A percentile compares a stretch with the other conserved stretches of the same genome.
Conservation (phyloP, 805 yeast species). For the Saturnispora diversa region DNA sequence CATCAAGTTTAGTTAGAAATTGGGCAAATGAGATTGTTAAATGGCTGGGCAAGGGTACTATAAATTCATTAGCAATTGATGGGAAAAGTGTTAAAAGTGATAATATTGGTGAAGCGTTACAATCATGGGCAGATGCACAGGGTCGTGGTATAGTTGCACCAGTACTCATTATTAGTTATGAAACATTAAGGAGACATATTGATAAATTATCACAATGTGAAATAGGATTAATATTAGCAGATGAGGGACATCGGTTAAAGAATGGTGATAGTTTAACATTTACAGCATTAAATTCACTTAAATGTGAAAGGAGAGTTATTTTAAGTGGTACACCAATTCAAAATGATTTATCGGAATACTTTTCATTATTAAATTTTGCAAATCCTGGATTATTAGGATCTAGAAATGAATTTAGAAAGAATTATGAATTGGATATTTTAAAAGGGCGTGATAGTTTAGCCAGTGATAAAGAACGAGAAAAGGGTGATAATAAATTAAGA, state of each 20-base stretch:
- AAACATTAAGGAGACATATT: conserved; percentile 81
- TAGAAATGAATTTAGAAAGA: conserved; percentile 72
- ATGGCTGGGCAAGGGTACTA: conserved; percentile 90
- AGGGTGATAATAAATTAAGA: conserved; percentile 60
- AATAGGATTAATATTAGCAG: conserved; percentile 80
- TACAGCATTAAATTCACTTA: conserved; percentile 73
- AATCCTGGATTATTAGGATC: conserved; percentile 91
- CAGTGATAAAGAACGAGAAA: conserved; percentile 61
- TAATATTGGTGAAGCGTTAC: conserved; percentile 60
- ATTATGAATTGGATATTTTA: conserved; percentile 73
- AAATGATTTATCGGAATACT: conserved; percentile 89
- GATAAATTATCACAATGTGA: conserved; percentile 66
- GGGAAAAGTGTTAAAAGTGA: conserved; percentile 73
- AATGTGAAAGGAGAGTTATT: conserved; percentile 83
- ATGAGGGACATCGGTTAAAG: conserved; percentile 76
- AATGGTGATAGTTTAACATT: conserved; percentile 91
- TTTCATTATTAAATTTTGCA: conserved; percentile 82
- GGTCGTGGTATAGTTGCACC: conserved; percentile 91
- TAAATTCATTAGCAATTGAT: conserved; percentile 85
- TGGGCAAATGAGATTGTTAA: conserved; percentile 96
- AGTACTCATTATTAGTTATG: conserved; percentile 88
- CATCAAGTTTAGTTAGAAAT: conserved; percentile 84
- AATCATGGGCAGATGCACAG: conserved; percentile 78
- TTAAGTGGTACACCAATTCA: conserved; percentile 96
- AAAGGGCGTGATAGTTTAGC: conserved; percentile 88